Evolutionary conservation across 805 yeast species (phyloP).

Genomic region (Cyberlindnera saturnus): DNA sequence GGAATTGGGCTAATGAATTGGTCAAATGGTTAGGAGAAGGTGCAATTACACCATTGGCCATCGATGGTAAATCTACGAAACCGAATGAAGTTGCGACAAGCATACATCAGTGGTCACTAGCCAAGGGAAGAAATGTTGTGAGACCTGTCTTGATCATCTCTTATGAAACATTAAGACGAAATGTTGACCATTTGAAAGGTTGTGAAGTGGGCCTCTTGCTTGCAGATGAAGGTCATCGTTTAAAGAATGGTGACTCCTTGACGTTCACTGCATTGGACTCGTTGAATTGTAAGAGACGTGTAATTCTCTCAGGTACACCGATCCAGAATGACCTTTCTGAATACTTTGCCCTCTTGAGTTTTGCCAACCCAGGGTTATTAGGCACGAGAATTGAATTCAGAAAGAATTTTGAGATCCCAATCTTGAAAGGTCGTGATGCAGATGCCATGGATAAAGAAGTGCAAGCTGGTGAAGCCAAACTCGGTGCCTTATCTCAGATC

Average conservation of each 20-base stretch:
- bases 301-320: slow-evolving; percentile 93
- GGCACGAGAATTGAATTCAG: slow-evolving; percentile 83
- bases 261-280: slow-evolving; percentile 84
- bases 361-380: slow-evolving; percentile 90
- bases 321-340: slow-evolving; percentile 94
- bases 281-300: slow-evolving; percentile 82
- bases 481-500: slow-evolving; percentile 61
- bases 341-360: slow-evolving; percentile 81
- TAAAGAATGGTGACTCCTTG: slow-evolving; percentile 84
- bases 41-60: slow-evolving; percentile 79
- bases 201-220: slow-evolving; percentile 81
- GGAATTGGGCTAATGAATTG: slow-evolving; percentile 96
- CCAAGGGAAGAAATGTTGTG: slow-evolving; percentile 81
- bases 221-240: slow-evolving; percentile 82
- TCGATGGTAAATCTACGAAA: slow-evolving; percentile 84
- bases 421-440: slow-evolving; percentile 84
- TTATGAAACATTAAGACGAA: slow-evolving; percentile 86
- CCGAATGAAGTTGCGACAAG: slow-evolving; percentile 62
- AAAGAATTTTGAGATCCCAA: slow-evolving; percentile 74
- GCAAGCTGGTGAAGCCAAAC: slow-evolving; percentile 57
- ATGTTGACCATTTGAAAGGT: slow-evolving; percentile 65
- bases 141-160: slow-evolving; percentile 92
- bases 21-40: slow-evolving; percentile 94
- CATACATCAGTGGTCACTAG: slow-evolving; percentile 78
- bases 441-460: slow-evolving; percentile 79